Evolutionary conservation across 129 eudicot genomes (phyloP).

Genomic region (Oenanthe sinensis): DNA sequence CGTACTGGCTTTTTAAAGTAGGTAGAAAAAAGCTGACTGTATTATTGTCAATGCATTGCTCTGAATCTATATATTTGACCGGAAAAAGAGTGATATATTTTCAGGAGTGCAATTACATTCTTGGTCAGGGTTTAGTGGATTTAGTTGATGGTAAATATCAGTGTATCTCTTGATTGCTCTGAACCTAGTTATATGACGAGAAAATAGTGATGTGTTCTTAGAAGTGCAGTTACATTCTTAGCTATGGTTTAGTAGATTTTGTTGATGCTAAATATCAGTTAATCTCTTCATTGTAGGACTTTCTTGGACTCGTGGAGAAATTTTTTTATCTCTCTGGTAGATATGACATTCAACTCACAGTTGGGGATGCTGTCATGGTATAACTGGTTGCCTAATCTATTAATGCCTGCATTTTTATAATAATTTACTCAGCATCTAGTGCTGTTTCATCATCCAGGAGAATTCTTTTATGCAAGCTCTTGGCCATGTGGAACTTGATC

Average conservation of each 20-base stretch:
- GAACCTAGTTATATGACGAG: background rate
- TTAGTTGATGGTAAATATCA: slow-evolving; percentile 5
- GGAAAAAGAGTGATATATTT: background rate
- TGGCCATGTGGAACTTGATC: slow-evolving; percentile 65
- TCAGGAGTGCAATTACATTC: background rate
- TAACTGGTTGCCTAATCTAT: slow-evolving; percentile 4
- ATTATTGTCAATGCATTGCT: slow-evolving; percentile 16
- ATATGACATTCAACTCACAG: slow-evolving; percentile 73
- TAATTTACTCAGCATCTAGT: slow-evolving; percentile 10
- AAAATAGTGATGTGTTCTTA: background rate
- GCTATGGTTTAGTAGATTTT: background rate
- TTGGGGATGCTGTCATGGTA: slow-evolving; percentile 95
- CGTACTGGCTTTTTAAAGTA: background rate
- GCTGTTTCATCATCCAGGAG: slow-evolving; percentile 44
- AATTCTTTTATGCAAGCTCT: slow-evolving; percentile 69
- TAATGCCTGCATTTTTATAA: background rate
- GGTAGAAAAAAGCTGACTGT: background rate
- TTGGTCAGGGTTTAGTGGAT: background rate
- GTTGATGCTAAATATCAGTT: slow-evolving; percentile 3
- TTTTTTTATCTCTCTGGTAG: slow-evolving; percentile 76
- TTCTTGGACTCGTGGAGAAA: slow-evolving; percentile 90
- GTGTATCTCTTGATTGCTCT: slow-evolving; percentile 16
- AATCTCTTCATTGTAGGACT: slow-evolving; percentile 52
- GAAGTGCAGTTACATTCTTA: background rate
- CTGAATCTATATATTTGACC: background rate